Base-by-base conservation (phyloP, 257 asterid species). In the Thymus mandschuricus region DNA sequence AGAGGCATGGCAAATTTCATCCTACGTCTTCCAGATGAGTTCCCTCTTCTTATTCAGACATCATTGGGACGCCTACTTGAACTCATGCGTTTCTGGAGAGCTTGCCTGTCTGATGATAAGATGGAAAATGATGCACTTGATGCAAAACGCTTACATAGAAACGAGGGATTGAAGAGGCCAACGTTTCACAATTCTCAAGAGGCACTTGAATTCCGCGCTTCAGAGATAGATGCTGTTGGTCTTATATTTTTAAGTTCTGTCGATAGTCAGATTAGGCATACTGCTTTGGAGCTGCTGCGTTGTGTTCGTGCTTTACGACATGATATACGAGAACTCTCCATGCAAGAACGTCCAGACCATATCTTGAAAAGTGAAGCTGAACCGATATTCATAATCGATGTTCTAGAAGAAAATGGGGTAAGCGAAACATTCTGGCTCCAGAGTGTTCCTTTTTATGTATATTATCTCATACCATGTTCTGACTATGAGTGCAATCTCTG, bases 351-450 rank as follows among this genome's bases (percentile, higher is more conserved):
- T 62, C 79, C 91, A 52, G 96, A 89, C 71, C 79, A 81, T 71
- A 60, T 80, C 43, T 75, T 84, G 79, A 89, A 79, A 86, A 79
- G 69, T 66, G 97, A 92, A 72, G 88, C 96, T 27, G 99, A 92
- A 76, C 97, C 99, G 8, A 92, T 95, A 80, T 92, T 95, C 85
- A 87, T 95, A 73, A 95, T 95, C 72, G 99, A 95, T 81, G 99
- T 95, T 84, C 80, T 95, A 61, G 99, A 95, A 89, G 99, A 95
- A 86, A 88, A 95, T 80, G 99, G 99, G 97, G 99, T 92, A 80
- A 61, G 86, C 57, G 52, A 44, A 70, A 35, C 70, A 51, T 76
- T 72, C 81, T 75, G 49, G 63, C 43, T 64, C 68, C 74, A 56
- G 59, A 73, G 57, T 65, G 67, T 44, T 76, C 67, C 66, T 27